Evolutionary conservation across 257 asterid genomes (phyloP).

Genomic region (Schizonepeta tenuifolia): DNA sequence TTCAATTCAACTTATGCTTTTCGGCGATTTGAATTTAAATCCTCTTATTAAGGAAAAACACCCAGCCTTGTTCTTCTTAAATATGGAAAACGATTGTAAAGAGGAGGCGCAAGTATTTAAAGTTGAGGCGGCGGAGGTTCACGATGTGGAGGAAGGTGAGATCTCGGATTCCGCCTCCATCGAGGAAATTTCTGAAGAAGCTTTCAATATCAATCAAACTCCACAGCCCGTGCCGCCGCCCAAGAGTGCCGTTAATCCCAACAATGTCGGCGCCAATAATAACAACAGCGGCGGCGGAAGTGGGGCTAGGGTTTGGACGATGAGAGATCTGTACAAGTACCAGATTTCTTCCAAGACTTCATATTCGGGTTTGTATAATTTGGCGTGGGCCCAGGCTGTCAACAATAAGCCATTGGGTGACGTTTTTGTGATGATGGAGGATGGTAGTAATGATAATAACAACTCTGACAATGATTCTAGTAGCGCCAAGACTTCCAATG

Average conservation of each 20-base stretch:
- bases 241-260: conserved; percentile 18
- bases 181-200: conserved; percentile 78
- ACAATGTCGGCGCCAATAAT: conserved; percentile 26
- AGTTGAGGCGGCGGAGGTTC: conserved; percentile 33
- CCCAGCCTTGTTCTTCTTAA: conserved; percentile 25
- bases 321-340: conserved; percentile 76
- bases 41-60: conserved; percentile 37
- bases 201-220: conserved; percentile 53
- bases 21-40: conserved; percentile 47
- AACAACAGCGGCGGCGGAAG: conserved; percentile 41
- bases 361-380: conserved; percentile 69
- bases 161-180: conserved; percentile 87
- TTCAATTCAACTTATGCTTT: conserved; percentile 31
- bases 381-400: conserved; percentile 99
- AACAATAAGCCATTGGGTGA: conserved; percentile 86
- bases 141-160: conserved; percentile 92
- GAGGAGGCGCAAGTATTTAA: conserved; percentile 38
- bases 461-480: conserved; percentile 29
- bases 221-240: conserved; percentile 28
- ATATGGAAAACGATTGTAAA: conserved; percentile 63
- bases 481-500: conserved; percentile 21
- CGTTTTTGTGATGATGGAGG: conserved; percentile 69
- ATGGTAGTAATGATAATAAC: conserved; percentile 35
- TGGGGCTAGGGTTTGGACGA: conserved; percentile 76
- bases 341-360: conserved; percentile 57